Conservation (phyloP, 73 alveolate species). For the Blepharisma stoltei region DNA sequence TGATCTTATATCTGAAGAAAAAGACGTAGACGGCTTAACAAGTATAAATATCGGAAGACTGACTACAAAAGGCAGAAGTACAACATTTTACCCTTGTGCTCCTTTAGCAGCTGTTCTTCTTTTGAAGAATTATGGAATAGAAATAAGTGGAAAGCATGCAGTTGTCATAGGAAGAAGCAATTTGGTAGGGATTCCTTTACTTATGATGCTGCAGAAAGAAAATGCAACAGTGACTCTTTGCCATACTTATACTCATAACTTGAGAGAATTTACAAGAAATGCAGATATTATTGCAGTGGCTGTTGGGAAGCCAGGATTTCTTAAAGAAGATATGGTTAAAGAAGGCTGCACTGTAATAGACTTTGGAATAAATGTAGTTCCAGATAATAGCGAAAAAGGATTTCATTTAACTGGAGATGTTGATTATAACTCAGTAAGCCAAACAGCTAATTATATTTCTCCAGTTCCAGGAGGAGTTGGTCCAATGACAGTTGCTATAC, state of each 20-base stretch:
- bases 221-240: constrained; percentile 72
- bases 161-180: constrained; percentile 58
- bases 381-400: constrained; percentile 20
- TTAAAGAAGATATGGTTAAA: constrained; percentile 66
- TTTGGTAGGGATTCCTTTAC: constrained; percentile 77
- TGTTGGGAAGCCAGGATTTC: constrained; percentile 62
- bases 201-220: constrained; percentile 48
- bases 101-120: constrained; percentile 42
- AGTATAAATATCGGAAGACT: constrained; percentile 58
- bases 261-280: constrained; percentile 39
- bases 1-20: constrained; percentile 52
- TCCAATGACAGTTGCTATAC: constrained; percentile 88
- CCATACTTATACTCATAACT: constrained; percentile 61
- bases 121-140: constrained; percentile 30
- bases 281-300: constrained; percentile 77
- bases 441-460: constrained; percentile 51
- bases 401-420: constrained; percentile 46
- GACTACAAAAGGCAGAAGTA: neutral
- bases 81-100: constrained; percentile 42
- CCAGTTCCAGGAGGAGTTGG: constrained; percentile 95
- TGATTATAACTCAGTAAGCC: constrained; percentile 9
- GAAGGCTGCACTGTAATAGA: constrained; percentile 68
- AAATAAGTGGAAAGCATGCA: constrained; percentile 50
- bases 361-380: constrained; percentile 61
- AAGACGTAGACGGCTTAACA: constrained; percentile 84